Conservation (phyloP, 345 rosid genomes). For the Rubroshorea leprosula region DNA sequence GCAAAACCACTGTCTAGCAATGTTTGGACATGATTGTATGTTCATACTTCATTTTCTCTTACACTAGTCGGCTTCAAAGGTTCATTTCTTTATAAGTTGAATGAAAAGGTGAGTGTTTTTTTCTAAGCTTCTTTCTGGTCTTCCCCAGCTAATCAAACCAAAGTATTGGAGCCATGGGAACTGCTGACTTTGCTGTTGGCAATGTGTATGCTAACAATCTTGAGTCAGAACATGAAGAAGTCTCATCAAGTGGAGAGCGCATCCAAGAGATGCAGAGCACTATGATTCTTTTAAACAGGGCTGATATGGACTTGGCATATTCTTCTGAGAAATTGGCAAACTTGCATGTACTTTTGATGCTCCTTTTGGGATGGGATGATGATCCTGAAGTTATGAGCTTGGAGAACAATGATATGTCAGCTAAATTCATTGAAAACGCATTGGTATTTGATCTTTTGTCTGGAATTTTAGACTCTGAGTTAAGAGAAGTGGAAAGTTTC, state of each 20-base stretch:
- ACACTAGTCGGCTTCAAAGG: too few relatives aligned
- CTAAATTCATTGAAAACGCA: conserved; percentile 58
- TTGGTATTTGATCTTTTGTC: conserved; percentile 62
- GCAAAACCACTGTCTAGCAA: too few relatives aligned
- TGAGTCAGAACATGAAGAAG: conserved; percentile 20
- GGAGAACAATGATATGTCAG: conserved; percentile 28
- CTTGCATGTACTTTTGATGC: conserved; percentile 68
- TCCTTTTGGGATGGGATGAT: conserved; percentile 59
- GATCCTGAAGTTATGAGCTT: conserved; percentile 44
- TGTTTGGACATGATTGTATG: too few relatives aligned
- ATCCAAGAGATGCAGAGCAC: conserved; percentile 35
- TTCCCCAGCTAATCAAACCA: conserved; percentile 12
- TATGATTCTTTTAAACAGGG: conserved; percentile 34
- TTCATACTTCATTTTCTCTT: too few relatives aligned
- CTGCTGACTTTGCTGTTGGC: conserved; percentile 14
- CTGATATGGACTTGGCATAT: conserved; percentile 47
- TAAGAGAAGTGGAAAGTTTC: conserved; percentile 65
- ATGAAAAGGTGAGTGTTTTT: not conserved
- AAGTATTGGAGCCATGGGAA: conserved; percentile 18
- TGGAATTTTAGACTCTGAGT: conserved; percentile 73
- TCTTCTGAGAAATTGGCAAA: conserved; percentile 60
- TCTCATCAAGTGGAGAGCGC: conserved; percentile 23
- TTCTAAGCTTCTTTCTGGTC: not conserved
- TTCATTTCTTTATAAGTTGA: conserved; percentile 5
- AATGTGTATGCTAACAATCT: not conserved